Percentiles rank a stretch among this genome's conserved stretches.
Evolutionary conservation across 306 rosid species (phyloP).

Genomic region (Gastrolobium villosum): DNA sequence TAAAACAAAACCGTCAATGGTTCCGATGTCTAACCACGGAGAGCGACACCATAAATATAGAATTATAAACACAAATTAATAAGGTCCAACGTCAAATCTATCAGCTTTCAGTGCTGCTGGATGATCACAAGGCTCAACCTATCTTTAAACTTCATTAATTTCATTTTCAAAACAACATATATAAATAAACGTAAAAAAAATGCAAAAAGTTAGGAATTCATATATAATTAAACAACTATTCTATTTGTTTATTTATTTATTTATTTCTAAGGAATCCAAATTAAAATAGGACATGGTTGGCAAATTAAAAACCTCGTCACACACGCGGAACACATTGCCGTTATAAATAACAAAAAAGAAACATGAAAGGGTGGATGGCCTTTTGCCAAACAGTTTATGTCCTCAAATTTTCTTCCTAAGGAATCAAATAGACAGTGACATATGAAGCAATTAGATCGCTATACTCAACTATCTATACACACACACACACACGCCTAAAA

Average conservation of each 20-base stretch:
- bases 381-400: neutral
- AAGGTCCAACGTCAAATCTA: slow-evolving; percentile 58
- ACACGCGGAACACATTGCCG: neutral
- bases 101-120: slow-evolving; percentile 44
- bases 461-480: neutral
- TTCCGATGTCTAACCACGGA: slow-evolving; percentile 50
- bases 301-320: neutral
- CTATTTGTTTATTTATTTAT: neutral
- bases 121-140: slow-evolving; percentile 40
- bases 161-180: slow-evolving; percentile 8
- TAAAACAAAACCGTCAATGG: slow-evolving; percentile 55
- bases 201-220: too few relatives aligned
- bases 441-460: neutral
- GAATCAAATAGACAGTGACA: neutral
- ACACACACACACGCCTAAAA: neutral
- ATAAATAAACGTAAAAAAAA: neutral
- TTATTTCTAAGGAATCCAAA: neutral
- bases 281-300: neutral
- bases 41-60: slow-evolving; percentile 10
- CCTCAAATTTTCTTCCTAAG: neutral
- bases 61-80: neutral
- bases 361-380: neutral
- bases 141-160: neutral
- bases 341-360: neutral
- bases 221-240: neutral